These are phyloP conservation scores for Solanum neorickii DNA, from an alignment of 257 asterid species.

Conservation along the genomic window DNA sequence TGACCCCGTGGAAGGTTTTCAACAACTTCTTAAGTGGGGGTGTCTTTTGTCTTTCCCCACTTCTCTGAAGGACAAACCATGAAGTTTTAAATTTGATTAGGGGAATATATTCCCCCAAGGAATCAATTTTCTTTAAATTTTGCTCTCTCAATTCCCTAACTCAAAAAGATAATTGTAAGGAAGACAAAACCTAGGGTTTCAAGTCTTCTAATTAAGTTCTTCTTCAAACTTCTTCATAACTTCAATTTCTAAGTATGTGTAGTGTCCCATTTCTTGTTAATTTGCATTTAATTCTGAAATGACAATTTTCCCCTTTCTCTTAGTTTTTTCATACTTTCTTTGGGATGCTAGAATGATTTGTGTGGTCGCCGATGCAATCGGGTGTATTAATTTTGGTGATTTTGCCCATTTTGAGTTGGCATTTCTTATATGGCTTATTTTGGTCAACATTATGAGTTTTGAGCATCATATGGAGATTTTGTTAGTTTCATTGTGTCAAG, in stretches of 20 bases:
- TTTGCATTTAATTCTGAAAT: too few species aligned
- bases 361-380: background rate
- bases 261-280: background rate
- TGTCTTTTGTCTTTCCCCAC: background rate
- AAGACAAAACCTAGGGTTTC: too few species aligned
- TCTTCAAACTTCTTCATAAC: background rate
- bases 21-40: background rate
- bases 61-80: background rate
- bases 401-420: background rate
- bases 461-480: background rate
- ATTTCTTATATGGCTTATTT: background rate
- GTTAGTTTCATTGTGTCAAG: background rate
- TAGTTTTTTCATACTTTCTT: too few species aligned
- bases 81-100: background rate
- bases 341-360: too few species aligned
- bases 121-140: background rate
- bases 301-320: too few species aligned
- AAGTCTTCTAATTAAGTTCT: too few species aligned
- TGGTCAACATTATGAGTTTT: background rate
- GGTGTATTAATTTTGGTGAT: background rate
- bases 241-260: background rate
- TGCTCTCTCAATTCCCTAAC: background rate
- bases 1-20: background rate
- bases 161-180: too few species aligned
- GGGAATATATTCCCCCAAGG: background rate